A percentile compares a stretch with the other conserved stretches of the same genome.
Evolutionary conservation across 2,329 filamentous ascomycete species (phyloP).

Genomic region (Calonectria fujianensis): DNA sequence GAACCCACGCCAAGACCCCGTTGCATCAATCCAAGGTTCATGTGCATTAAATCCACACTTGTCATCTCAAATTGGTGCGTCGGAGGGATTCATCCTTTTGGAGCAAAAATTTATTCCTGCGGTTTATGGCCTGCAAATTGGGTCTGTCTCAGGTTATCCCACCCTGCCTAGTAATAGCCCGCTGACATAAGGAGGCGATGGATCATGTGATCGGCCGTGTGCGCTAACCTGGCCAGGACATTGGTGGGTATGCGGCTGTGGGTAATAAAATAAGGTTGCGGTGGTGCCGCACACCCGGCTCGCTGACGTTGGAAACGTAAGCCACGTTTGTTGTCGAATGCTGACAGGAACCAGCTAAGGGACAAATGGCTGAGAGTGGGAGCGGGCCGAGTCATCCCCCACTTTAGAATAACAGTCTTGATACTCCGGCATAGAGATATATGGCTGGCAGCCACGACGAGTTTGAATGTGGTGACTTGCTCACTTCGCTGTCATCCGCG

Average conservation of each 20-base stretch:
- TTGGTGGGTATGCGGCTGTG: slow-evolving; percentile 8
- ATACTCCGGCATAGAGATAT: background rate
- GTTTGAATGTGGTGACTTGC: background rate
- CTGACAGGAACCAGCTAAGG: background rate
- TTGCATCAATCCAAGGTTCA: background rate
- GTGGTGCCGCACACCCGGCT: slow-evolving; percentile 7
- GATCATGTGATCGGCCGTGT: background rate
- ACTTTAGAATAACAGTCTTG: background rate
- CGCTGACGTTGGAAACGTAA: slow-evolving; percentile 26
- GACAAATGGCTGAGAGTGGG: background rate
- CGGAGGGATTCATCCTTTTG: background rate
- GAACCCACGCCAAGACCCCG: background rate
- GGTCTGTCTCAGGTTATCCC: slow-evolving; percentile 7
- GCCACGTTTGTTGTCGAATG: background rate
- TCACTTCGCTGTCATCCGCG: background rate
- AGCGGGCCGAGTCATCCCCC: slow-evolving; percentile 8
- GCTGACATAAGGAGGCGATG: background rate
- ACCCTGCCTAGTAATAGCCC: background rate
- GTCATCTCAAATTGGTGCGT: background rate
- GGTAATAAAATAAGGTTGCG: slow-evolving; percentile 13
- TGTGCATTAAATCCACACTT: too few species aligned
- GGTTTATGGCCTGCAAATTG: background rate
- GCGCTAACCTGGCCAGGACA: background rate
- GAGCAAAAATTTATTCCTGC: background rate
- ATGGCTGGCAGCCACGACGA: background rate